Conservation (phyloP, 2,329 filamentous ascomycete species). For the Fusarium albosuccineum region DNA sequence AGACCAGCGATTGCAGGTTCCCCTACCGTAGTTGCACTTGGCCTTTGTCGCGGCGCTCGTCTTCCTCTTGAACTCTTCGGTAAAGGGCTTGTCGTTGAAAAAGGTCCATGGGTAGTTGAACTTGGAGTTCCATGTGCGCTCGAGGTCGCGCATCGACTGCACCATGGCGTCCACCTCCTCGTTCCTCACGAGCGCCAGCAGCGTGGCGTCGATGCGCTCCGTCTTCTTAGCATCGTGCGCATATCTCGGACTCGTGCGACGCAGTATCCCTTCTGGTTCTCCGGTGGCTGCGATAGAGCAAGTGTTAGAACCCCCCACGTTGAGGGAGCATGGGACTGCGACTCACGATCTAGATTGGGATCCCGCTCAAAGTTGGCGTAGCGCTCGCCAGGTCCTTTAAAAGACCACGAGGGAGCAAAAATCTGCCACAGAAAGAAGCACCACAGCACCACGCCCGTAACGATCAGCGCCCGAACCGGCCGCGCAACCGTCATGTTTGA, state of each 20-base stretch:
- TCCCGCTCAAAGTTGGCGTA: constrained; percentile 77
- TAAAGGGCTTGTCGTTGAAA: constrained; percentile 96
- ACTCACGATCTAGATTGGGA: constrained; percentile 87
- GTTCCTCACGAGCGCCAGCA: constrained; percentile 93
- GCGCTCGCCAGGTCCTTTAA: constrained; percentile 56
- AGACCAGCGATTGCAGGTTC: too few relatives aligned
- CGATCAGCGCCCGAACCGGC: constrained; percentile 83
- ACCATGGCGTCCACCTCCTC: constrained; percentile 88
- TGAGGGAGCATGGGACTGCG: constrained; percentile 10
- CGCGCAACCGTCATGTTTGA: constrained; percentile 83
- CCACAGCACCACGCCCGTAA: constrained; percentile 78
- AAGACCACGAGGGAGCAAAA: constrained; percentile 68
- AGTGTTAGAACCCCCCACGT: constrained; percentile 29
- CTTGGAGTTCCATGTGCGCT: constrained; percentile 96
- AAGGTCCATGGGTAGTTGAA: constrained; percentile 99
- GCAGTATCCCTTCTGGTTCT: constrained; percentile 83
- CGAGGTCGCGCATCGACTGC: constrained; percentile 89
- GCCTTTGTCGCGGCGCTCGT: constrained; percentile 89
- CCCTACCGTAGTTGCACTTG: constrained; percentile 83
- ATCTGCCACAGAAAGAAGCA: constrained; percentile 84
- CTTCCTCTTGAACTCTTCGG: constrained; percentile 89
- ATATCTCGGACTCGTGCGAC: constrained; percentile 82
- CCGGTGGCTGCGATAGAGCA: constrained; percentile 73
- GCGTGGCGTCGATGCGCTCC: constrained; percentile 90
- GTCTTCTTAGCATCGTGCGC: constrained; percentile 79